These are phyloP conservation scores for Botrytis squamosa DNA, from an alignment of 2,329 filamentous ascomycete species.

Conservation along the genomic window DNA sequence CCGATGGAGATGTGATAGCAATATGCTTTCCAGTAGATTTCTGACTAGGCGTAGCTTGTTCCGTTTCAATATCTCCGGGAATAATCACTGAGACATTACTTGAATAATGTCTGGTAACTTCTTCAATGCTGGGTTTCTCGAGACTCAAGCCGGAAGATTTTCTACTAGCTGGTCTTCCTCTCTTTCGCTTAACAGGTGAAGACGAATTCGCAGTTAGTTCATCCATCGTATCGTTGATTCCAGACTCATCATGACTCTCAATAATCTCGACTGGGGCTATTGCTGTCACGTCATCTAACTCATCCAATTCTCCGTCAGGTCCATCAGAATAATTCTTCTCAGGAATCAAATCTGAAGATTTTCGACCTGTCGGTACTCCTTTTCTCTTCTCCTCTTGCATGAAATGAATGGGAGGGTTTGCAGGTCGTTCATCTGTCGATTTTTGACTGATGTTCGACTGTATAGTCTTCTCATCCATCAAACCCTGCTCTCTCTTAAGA, in stretches of 20 bases:
- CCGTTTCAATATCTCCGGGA: background rate
- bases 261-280: background rate
- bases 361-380: background rate
- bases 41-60: background rate
- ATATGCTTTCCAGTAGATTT: background rate
- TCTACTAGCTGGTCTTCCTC: background rate
- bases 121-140: background rate
- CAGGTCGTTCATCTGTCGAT: background rate
- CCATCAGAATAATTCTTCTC: background rate
- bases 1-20: background rate
- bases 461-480: background rate
- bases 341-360: background rate
- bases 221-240: background rate
- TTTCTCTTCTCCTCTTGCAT: background rate
- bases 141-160: background rate
- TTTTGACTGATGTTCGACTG: background rate
- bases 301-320: background rate
- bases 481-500: background rate
- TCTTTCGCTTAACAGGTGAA: conserved; percentile 2
- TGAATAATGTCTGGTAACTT: background rate
- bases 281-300: background rate
- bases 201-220: background rate
- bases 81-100: background rate
- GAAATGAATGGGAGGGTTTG: background rate
- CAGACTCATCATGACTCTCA: background rate